Conservation (phyloP, 2,329 filamentous ascomycete species). For the Xylaria polymorpha region DNA sequence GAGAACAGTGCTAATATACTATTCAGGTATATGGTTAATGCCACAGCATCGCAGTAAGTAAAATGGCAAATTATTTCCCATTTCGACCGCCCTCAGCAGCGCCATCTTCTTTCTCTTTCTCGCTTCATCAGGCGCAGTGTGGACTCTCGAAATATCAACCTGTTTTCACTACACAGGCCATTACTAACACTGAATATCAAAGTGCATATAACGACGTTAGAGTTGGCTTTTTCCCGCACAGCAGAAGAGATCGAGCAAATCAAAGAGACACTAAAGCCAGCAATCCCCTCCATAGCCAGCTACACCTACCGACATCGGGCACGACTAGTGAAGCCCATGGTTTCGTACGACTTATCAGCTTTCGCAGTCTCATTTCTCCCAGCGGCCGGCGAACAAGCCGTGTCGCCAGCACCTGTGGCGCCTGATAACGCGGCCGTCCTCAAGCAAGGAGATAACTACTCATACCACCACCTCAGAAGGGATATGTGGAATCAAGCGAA, state of each 20-base stretch:
- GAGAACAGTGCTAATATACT: constrained; percentile 24
- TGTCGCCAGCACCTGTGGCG: constrained; percentile 55
- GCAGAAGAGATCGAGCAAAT: constrained; percentile 73
- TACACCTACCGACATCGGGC: constrained; percentile 75
- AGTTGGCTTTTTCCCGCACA: constrained; percentile 84
- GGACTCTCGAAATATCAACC: background rate
- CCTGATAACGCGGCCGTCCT: constrained; percentile 52
- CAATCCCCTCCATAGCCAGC: constrained; percentile 70
- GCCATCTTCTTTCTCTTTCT: background rate
- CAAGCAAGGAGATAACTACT: constrained; percentile 73
- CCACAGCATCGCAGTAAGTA: constrained; percentile 67
- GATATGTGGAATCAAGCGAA: constrained; percentile 76
- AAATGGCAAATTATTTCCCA: background rate
- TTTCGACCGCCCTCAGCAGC: background rate
- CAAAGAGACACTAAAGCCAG: constrained; percentile 66
- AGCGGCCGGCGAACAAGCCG: constrained; percentile 70
- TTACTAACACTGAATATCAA: constrained; percentile 17
- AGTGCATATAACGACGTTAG: constrained; percentile 86
- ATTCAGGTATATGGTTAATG: constrained; percentile 86
- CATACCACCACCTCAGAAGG: constrained; percentile 89
- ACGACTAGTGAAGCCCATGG: constrained; percentile 81
- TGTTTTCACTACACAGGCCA: background rate
- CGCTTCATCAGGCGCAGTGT: background rate
- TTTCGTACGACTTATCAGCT: constrained; percentile 87
- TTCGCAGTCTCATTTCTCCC: constrained; percentile 90